These are phyloP conservation scores for Beta macrorhiza DNA, from an alignment of 179 eudicot genomes.

Conservation along the genomic window DNA sequence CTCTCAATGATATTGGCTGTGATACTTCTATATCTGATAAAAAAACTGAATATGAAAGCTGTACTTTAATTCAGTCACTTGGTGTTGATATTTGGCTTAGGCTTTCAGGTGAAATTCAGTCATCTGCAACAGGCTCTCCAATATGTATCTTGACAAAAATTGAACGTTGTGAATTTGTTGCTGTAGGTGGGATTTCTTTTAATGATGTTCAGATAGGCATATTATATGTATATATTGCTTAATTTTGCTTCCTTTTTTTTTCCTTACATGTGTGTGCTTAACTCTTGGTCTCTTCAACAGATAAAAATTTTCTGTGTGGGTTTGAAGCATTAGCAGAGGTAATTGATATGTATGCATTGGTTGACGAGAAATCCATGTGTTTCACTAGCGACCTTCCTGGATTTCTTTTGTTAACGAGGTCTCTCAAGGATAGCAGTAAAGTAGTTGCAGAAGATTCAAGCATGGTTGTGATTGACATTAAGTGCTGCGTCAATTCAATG, in stretches of 20 bases:
- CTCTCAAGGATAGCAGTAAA: constrained; percentile 33
- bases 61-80: constrained; percentile 46
- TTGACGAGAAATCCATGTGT: constrained; percentile 48
- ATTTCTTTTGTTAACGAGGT: constrained; percentile 52
- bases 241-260: not conserved
- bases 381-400: constrained; percentile 58
- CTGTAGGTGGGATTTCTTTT: constrained; percentile 52
- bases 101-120: constrained; percentile 46
- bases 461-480: constrained; percentile 40
- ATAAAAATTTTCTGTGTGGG: constrained; percentile 45
- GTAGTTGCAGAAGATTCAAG: constrained; percentile 35
- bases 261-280: constrained; percentile 7
- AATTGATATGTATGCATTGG: constrained; percentile 56
- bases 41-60: constrained; percentile 27
- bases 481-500: constrained; percentile 42
- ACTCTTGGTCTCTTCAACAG: constrained; percentile 36
- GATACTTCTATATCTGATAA: constrained; percentile 30
- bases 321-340: constrained; percentile 52
- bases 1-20: constrained; percentile 33
- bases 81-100: constrained; percentile 80
- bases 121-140: constrained; percentile 33
- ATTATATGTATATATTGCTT: not conserved
- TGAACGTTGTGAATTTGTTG: constrained; percentile 47
- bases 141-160: constrained; percentile 58
- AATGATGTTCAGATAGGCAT: not conserved